phyloP scores from a whole-genome alignment of 192 early-diverging fungal species.

The Podila epigama region DNA sequence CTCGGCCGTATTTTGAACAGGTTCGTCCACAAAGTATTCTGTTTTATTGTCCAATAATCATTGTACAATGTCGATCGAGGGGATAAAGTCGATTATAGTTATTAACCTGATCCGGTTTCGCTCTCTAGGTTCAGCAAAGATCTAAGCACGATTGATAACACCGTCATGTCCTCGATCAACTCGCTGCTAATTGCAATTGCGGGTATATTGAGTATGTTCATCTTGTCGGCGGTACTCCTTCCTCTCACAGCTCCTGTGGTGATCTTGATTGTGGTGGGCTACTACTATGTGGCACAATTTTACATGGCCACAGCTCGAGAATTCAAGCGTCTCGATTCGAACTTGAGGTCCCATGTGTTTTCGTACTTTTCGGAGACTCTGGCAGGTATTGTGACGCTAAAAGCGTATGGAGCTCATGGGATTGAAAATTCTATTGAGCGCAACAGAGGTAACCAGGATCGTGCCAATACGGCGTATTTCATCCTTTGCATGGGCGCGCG shows the following conservation, averaged over 20 bases:
- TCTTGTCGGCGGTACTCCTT: constrained; percentile 52
- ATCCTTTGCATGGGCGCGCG: background rate
- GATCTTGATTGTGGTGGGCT: constrained; percentile 56
- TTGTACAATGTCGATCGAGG: background rate
- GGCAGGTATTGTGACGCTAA: constrained; percentile 65
- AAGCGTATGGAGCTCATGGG: constrained; percentile 67
- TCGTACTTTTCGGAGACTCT: constrained; percentile 68
- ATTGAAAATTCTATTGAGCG: constrained; percentile 27
- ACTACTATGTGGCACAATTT: constrained; percentile 60
- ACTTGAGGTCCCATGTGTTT: constrained; percentile 65
- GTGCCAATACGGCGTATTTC: constrained; percentile 15
- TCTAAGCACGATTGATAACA: constrained; percentile 77
- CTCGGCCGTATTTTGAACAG: constrained; percentile 77
- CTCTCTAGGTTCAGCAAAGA: constrained; percentile 77
- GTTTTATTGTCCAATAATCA: background rate
- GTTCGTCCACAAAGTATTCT: constrained; percentile 11
- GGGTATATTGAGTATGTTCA: constrained; percentile 60
- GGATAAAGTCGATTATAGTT: background rate
- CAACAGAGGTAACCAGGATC: constrained; percentile 24
- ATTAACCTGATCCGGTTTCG: background rate
- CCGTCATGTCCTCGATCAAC: constrained; percentile 57
- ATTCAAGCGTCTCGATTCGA: constrained; percentile 69
- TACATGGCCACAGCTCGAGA: constrained; percentile 69
- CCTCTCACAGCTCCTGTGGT: constrained; percentile 60
- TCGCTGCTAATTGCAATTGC: constrained; percentile 60